Evolutionary conservation across 2,329 filamentous ascomycete species (phyloP).

Genomic region (Alternaria sp.): DNA sequence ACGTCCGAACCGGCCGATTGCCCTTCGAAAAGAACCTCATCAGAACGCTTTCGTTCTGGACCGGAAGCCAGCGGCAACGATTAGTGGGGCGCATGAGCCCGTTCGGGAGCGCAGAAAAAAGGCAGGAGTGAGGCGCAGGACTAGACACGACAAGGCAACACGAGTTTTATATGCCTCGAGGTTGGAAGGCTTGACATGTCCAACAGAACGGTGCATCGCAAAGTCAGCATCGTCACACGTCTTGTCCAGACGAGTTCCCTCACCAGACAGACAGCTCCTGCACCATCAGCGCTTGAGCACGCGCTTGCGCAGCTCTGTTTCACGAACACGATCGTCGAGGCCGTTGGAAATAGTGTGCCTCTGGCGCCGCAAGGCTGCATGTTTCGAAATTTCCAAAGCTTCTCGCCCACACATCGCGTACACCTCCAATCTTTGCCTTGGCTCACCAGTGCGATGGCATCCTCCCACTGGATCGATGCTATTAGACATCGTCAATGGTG

Average conservation of each 20-base stretch:
- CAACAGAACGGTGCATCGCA: not conserved
- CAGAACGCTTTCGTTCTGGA: not conserved
- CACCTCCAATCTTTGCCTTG: not conserved
- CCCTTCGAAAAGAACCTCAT: not conserved
- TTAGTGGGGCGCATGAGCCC: not conserved
- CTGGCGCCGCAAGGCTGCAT: constrained; percentile 2
- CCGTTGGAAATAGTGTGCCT: not conserved
- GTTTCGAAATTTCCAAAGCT: constrained; percentile 10
- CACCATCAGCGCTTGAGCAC: not conserved
- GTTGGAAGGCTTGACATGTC: not conserved
- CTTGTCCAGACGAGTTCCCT: not conserved
- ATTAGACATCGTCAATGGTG: not conserved
- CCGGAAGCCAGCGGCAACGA: not conserved
- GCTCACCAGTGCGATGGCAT: not conserved
- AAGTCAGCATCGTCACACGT: not conserved
- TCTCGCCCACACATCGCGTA: not conserved
- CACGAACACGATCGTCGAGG: not conserved
- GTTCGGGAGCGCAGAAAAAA: not conserved
- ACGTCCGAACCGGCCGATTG: not conserved
- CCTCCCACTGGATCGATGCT: not conserved
- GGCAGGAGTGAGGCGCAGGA: constrained; percentile 1
- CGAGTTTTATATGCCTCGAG: not conserved
- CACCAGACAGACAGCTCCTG: not conserved
- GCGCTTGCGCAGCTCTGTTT: constrained; percentile 3
- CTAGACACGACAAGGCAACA: not conserved